A percentile compares a stretch with the other conserved stretches of the same genome.
phyloP scores from a whole-genome alignment of 305 asterid species.

The Solanum aculeatissimum region DNA sequence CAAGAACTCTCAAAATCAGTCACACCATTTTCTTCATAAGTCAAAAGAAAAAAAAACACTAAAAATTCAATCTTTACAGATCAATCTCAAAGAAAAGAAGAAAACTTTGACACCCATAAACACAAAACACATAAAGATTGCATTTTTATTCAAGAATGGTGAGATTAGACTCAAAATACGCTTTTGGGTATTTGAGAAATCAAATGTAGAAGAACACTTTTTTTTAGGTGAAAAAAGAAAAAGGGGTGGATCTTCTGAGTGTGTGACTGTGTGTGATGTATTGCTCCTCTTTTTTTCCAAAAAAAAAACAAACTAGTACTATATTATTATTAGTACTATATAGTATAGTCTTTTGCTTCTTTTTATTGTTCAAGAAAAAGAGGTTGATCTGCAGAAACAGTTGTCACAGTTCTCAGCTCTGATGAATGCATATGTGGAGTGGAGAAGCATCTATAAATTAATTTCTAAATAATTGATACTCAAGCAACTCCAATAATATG shows the following conservation, averaged over 20 bases:
- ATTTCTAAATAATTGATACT: not conserved
- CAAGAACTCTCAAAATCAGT: not conserved
- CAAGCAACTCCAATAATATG: not conserved
- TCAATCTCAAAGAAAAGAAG: not conserved
- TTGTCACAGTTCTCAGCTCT: not conserved
- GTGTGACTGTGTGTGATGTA: not conserved
- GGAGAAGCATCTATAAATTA: not conserved
- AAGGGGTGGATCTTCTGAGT: not conserved
- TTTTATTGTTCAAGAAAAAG: not conserved
- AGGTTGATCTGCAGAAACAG: slow-evolving; percentile 1
- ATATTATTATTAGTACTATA: not conserved
- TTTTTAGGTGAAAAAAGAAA: not conserved
- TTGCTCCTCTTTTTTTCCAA: not conserved
- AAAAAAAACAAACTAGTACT: no score
- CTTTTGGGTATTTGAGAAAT: not conserved
- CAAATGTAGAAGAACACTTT: not conserved
- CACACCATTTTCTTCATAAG: not conserved
- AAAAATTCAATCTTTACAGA: not conserved
- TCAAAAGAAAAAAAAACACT: not conserved
- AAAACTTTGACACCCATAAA: not conserved
- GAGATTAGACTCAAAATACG: not conserved
- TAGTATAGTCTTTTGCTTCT: not conserved
- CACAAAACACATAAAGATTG: not conserved
- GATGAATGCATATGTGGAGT: not conserved
- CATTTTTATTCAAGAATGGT: not conserved